Conservation (phyloP, 805 yeast species). For the Suhomyces vadensis region DNA sequence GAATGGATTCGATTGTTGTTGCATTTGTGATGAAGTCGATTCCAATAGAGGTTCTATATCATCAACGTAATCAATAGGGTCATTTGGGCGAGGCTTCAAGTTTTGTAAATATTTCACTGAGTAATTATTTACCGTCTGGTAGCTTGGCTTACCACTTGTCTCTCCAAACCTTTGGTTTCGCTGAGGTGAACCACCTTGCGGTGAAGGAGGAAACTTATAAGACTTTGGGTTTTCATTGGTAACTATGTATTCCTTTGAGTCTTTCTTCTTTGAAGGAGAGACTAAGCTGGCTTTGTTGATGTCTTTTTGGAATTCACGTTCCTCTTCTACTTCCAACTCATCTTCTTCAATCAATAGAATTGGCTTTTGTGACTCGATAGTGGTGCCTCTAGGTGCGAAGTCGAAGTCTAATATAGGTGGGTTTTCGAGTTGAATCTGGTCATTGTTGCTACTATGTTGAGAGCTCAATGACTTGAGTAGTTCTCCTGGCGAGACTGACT, state of each 20-base stretch:
- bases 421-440: slow-evolving; percentile 2
- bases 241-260: slow-evolving; percentile 44
- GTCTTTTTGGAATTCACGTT: not conserved
- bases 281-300: not conserved
- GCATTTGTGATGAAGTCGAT: slow-evolving; percentile 4
- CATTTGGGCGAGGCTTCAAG: slow-evolving; percentile 15
- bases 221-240: slow-evolving; percentile 48
- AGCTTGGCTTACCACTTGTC: slow-evolving; percentile 3
- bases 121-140: slow-evolving; percentile 26
- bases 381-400: slow-evolving; percentile 15
- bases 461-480: slow-evolving; percentile 21
- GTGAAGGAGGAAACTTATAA: slow-evolving; percentile 58
- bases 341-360: slow-evolving; percentile 31
- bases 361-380: slow-evolving; percentile 22
- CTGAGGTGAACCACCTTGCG: slow-evolving; percentile 16
- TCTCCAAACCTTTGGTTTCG: not conserved
- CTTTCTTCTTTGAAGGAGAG: slow-evolving; percentile 12
- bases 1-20: not conserved
- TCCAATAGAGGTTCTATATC: slow-evolving; percentile 36
- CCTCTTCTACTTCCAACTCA: slow-evolving; percentile 17
- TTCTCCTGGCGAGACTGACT: slow-evolving; percentile 39
- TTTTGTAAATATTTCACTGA: slow-evolving; percentile 47
- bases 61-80: slow-evolving; percentile 27
- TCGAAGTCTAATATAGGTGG: slow-evolving; percentile 8
- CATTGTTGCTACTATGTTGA: slow-evolving; percentile 4